phyloP scores from a whole-genome alignment of 164 flowering plant species.

The Litsea cubeba region DNA sequence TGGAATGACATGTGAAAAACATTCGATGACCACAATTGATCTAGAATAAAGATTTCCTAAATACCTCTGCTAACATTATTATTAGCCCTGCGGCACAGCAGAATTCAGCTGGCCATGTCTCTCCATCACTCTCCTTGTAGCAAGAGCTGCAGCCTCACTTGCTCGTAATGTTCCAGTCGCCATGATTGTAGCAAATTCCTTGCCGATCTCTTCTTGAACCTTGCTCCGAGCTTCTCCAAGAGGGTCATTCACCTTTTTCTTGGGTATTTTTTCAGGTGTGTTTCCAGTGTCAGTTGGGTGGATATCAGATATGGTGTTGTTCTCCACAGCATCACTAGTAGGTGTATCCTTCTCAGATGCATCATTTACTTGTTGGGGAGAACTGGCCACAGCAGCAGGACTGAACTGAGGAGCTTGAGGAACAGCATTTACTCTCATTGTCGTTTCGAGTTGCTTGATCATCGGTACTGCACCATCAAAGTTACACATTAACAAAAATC shows the following conservation, averaged over 20 bases:
- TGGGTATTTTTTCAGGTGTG: slow-evolving; percentile 2
- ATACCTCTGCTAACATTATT: too few species aligned
- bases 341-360: not conserved
- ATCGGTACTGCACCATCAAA: slow-evolving; percentile 71
- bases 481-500: not conserved
- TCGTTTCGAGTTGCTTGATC: slow-evolving; percentile 82
- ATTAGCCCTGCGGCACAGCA: slow-evolving; percentile 22
- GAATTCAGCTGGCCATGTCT: slow-evolving; percentile 48
- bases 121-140: slow-evolving; percentile 87
- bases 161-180: slow-evolving; percentile 80
- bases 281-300: not conserved
- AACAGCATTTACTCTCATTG: slow-evolving; percentile 68
- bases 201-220: slow-evolving; percentile 79
- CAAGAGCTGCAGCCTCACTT: slow-evolving; percentile 95
- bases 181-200: slow-evolving; percentile 85
- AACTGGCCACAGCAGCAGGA: slow-evolving; percentile 31
- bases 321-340: not conserved
- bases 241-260: slow-evolving; percentile 35
- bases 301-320: not conserved
- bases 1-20: too few species aligned
- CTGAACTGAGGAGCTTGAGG: slow-evolving; percentile 87
- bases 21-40: too few species aligned
- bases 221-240: slow-evolving; percentile 70
- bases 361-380: slow-evolving; percentile 5
- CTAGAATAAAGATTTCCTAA: too few species aligned